Conservation (phyloP, 495 filamentous ascomycete genomes). For the Thermothielavioides terrestris region DNA sequence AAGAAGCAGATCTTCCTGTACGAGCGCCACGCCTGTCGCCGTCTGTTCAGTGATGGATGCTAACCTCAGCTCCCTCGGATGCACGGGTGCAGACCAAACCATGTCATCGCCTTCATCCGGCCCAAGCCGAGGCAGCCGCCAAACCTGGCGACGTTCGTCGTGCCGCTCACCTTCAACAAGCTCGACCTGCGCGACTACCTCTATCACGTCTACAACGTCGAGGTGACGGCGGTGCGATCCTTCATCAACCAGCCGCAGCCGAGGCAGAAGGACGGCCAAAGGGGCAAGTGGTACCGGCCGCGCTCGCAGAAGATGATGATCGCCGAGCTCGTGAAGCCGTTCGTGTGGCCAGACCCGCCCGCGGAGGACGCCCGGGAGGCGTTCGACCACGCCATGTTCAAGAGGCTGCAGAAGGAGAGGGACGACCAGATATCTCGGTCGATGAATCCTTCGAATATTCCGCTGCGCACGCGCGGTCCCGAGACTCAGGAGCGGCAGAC, state of each 20-base stretch:
- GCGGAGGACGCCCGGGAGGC: constrained; percentile 36
- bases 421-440: constrained; percentile 34
- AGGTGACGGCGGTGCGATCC: constrained; percentile 60
- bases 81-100: constrained; percentile 65
- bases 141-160: constrained; percentile 72
- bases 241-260: constrained; percentile 65
- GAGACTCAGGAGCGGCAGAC: constrained; percentile 13
- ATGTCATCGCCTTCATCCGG: constrained; percentile 66
- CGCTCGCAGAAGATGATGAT: constrained; percentile 79
- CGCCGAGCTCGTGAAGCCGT: constrained; percentile 72
- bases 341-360: constrained; percentile 69
- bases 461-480: constrained; percentile 11
- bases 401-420: constrained; percentile 21
- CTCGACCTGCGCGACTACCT: constrained; percentile 89
- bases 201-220: constrained; percentile 61
- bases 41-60: too few species aligned
- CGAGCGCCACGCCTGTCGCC: constrained; percentile 14
- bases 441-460: constrained; percentile 26
- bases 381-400: constrained; percentile 26
- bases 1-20: constrained; percentile 64
- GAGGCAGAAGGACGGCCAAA: constrained; percentile 35
- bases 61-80: not conserved
- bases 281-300: constrained; percentile 48
- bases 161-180: constrained; percentile 83
- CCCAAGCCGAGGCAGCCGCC: constrained; percentile 58